These are phyloP conservation scores for Alternaria arbusti DNA, from an alignment of 2,329 filamentous ascomycete genomes.

Conservation along the genomic window DNA sequence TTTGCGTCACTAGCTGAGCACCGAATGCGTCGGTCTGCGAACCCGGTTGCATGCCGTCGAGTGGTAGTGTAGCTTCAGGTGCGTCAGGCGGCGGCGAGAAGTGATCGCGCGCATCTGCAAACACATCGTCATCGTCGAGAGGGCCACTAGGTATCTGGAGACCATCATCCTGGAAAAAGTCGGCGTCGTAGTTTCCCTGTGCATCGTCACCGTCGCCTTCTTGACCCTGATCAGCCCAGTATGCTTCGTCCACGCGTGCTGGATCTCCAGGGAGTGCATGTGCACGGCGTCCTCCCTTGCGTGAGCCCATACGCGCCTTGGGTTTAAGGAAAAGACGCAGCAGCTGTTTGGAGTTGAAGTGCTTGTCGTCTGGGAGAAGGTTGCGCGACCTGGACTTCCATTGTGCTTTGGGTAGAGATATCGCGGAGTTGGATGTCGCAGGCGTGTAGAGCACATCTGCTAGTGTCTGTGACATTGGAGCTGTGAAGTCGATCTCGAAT, in stretches of 20 bases:
- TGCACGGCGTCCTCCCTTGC: constrained; percentile 54
- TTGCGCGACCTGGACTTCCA: constrained; percentile 95
- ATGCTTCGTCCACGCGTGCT: constrained; percentile 87
- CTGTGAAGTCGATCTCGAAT: constrained; percentile 90
- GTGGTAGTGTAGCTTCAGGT: constrained; percentile 36
- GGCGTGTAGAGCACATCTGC: constrained; percentile 82
- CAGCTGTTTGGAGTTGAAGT: constrained; percentile 93
- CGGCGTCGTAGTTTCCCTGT: constrained; percentile 88
- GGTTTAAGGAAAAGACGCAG: constrained; percentile 93
- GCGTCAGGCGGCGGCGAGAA: constrained; percentile 70
- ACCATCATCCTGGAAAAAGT: constrained; percentile 94
- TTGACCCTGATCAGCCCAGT: constrained; percentile 74
- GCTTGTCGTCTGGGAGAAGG: constrained; percentile 94
- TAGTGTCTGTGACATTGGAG: constrained; percentile 72
- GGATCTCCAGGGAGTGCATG: constrained; percentile 53
- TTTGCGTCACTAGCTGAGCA: constrained; percentile 67
- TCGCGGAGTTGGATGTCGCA: constrained; percentile 78
- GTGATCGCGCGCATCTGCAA: constrained; percentile 80
- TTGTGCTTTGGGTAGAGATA: constrained; percentile 89
- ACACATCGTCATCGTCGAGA: constrained; percentile 70
- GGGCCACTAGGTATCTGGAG: constrained; percentile 70
- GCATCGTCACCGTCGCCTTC: constrained; percentile 61
- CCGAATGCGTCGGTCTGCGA: constrained; percentile 64
- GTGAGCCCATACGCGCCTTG: constrained; percentile 79
- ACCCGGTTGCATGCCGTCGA: constrained; percentile 59